Base-by-base conservation (phyloP, 352 stramenopile species). In the Phytophthora tubulina region DNA sequence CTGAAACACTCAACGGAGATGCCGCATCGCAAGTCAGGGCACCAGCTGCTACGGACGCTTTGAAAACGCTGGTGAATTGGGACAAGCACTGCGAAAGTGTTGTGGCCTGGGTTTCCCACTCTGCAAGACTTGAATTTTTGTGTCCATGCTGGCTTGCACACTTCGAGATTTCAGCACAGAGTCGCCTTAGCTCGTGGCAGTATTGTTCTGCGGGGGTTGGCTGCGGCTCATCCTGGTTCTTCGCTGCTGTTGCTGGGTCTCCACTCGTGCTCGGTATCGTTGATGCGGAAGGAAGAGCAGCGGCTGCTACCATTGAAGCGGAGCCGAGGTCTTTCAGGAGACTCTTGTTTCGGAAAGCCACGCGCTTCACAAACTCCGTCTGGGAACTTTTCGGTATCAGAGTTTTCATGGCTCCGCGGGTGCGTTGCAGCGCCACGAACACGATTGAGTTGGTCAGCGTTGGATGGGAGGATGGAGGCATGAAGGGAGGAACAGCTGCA, bases 321-420 rank as follows among this genome's bases (percentile, higher is more conserved):
- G 51, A 55, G 8, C 58, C 61, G 0, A 66, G 42, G 31, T 86
- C 70, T 49, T 89, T 89, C 35, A 87, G 32, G 9, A 88, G 68
- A 9, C 48, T 72, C 49, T 86, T 85, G 45, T 82, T 83, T 6
- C 78, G 74, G 36, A 76, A 60, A 0, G 64, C 67, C 7, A 90
- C 42, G 3, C 80, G 80, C 58, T 90, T 88, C 3, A 78, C 53
- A 53, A 92, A 92, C 50, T 83, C 76, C 0, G 78, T 78, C n/a
- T 84, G 73, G 5, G 75, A 58, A 32, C 74, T 86, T 70, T 82
- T 84, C 0, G 80, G 73, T 14, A 89, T 68, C 7, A 90, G 56
- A 7, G 50, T 77, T 30, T 72, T 67, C 11, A 86, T 55, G 2
- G 73, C 67, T n/a, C 35, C 62, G 11, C 52, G 72, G 2, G 75